phyloP scores from a whole-genome alignment of 495 filamentous ascomycete genomes.

The Penicillium pancosmium region DNA sequence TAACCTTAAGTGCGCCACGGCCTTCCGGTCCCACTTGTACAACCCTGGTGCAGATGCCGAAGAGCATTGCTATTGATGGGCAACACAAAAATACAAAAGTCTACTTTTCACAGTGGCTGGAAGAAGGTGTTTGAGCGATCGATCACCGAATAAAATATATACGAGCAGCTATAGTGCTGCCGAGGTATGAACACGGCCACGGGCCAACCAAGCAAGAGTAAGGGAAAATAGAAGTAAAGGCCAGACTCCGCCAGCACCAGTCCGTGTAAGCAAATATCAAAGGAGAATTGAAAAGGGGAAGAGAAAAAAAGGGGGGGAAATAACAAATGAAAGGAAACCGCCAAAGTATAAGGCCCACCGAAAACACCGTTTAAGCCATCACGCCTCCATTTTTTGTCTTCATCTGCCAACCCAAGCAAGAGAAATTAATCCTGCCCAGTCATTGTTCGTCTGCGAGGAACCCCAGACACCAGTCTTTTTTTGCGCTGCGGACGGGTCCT shows the following conservation, averaged over 20 bases:
- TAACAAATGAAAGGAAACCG: conserved; percentile 1
- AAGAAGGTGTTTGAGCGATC: not conserved
- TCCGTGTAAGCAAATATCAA: conserved; percentile 38
- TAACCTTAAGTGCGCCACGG: conserved; percentile 14
- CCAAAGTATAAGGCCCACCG: conserved; percentile 14
- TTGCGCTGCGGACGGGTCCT: conserved; percentile 13
- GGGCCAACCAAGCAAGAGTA: conserved; percentile 13
- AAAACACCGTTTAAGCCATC: conserved; percentile 41
- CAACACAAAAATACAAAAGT: no score
- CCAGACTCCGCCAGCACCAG: conserved; percentile 30
- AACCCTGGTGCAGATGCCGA: not conserved
- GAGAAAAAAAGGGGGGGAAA: conserved; percentile 13
- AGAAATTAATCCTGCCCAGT: conserved; percentile 14
- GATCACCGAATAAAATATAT: conserved; percentile 24
- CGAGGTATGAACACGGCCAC: conserved; percentile 30
- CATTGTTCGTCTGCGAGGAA: conserved; percentile 13
- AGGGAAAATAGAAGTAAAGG: conserved; percentile 5
- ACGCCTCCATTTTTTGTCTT: conserved; percentile 28
- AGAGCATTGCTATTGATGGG: no score
- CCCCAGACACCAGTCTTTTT: conserved; percentile 14
- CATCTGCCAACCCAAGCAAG: conserved; percentile 18
- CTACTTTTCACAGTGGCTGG: no score
- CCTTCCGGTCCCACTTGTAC: conserved; percentile 4
- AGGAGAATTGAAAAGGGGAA: conserved; percentile 15
- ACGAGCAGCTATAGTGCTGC: conserved; percentile 19